Percentiles rank a stretch among this genome's conserved stretches.
Evolutionary conservation across 2,329 filamentous ascomycete genomes (phyloP).

Genomic region (Trichothecium sympodiale): DNA sequence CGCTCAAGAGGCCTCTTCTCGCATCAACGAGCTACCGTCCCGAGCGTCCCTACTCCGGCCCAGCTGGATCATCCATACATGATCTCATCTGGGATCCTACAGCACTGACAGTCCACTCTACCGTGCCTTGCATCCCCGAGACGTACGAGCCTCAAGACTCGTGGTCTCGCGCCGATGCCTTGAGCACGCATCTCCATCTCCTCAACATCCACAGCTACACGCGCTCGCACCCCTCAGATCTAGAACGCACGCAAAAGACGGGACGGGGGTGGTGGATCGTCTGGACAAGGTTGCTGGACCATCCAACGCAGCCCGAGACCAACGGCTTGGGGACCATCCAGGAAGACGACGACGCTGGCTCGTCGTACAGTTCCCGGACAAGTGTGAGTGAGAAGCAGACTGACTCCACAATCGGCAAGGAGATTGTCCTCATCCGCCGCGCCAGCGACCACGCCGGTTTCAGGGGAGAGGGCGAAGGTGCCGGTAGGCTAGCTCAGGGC

Average conservation of each 20-base stretch:
- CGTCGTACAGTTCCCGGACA: constrained; percentile 3
- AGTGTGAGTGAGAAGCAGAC: constrained; percentile 11
- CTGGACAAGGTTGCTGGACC: constrained; percentile 46
- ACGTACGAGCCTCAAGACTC: constrained; percentile 17
- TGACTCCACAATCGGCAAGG: constrained; percentile 30
- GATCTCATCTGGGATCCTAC: constrained; percentile 53
- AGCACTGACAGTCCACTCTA: constrained; percentile 46
- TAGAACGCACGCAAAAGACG: constrained; percentile 55
- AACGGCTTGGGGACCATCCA: constrained; percentile 1
- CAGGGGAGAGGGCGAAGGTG: constrained; percentile 30
- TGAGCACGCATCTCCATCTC: constrained; percentile 55
- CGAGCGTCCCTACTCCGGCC: constrained; percentile 20
- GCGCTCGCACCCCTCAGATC: constrained; percentile 27
- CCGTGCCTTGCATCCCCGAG: constrained; percentile 55
- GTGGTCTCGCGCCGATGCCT: constrained; percentile 52
- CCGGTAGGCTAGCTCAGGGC: constrained; percentile 54
- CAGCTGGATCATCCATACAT: constrained; percentile 35
- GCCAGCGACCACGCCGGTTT: constrained; percentile 43
- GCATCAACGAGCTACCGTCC: constrained; percentile 46
- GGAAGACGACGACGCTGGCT: constrained; percentile 2
- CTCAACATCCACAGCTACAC: constrained; percentile 43
- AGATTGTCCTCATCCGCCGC: constrained; percentile 50
- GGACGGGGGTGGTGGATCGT: constrained; percentile 60
- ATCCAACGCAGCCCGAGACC: constrained; percentile 9
- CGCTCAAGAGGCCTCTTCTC: constrained; percentile 45